Base-by-base conservation (phyloP, 345 rosid species). In the Schrenkiella parvula region DNA sequence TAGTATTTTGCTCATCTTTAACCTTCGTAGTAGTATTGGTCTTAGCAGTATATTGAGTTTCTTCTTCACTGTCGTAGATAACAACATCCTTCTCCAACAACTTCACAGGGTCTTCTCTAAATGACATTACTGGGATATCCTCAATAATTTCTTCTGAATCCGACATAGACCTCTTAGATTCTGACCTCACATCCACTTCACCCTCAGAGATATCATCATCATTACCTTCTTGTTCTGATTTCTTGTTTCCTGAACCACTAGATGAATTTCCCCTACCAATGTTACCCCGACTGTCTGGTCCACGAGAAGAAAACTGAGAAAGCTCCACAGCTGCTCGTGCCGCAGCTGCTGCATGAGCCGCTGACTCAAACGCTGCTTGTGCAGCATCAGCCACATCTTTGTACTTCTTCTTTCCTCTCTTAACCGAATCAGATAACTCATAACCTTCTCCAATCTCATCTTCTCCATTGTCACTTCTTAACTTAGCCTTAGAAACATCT, bases 311-410 rank as follows among this genome's bases (percentile, higher is more conserved):
- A 48, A 84, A 76, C 71, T 91, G 88, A 18, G 93, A 89, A 72
- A 95, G 99, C 69, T 88, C 97, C 41, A 95, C 90, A 2, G 97
- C 99, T 0, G 91, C 99, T 79, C 87, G 85, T 63, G 99, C 99
- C 8, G 99, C 97, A 12, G 43, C 88, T 32, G 99, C 99, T 1
- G 96, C 99, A 59, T 84, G 66, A 57, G 87, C 93, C 15, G 99
- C 97, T 1, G 96, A 84, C 80, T 84, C 84, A 39, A 88, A 91
- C 14, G 99, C 99, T 38, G 88, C 96, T 80, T 88, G 95, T 62
- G 99, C 99, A 23, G 99, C 99, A 81, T 86, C 95, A 68, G 96
- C 89, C 4, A 91, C 96, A 72, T 87, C 93, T 80, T 38, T 88
- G 83, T 88, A 95, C 81, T 85, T 85, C 48, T 77, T 79, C 72